Evolutionary conservation across 192 early-diverging fungal species (phyloP), one percentile per base, ranked within the genome.

Genomic region (Globomyces pollinis-pini): DNA sequence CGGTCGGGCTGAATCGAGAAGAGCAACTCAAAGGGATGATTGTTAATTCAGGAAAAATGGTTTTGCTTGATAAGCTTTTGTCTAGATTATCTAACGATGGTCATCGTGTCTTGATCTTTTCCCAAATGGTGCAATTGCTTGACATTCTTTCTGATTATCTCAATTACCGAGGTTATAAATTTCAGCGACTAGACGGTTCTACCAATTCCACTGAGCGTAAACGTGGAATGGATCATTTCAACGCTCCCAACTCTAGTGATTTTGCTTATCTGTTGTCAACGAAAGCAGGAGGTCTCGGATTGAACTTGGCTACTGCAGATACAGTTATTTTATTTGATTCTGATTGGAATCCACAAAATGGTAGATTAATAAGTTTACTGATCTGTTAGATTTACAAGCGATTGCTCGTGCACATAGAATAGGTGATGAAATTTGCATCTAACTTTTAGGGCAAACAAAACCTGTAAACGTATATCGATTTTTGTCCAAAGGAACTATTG

Each of bases 361-460:
- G 68, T 73, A 65, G 3, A 18, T 32, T 24, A n/a, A 16, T 21
- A n/a, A n/a, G n/a, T n/a, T n/a, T n/a, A n/a, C n/a, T 38, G 39
- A 20, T 38, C 21, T 30, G 3, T 8, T 50, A 72, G 93, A 99
- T 65, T 69, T 95, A 63, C 93, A 95, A 73, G 95, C 94, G 9
- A 97, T 98, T 90, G 92, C 94, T 1, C 85, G 97, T 35, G 95
- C 94, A 8, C 94, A 98, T 71, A 89, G 97, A 58, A 98, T 94
- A 58, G 93, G 65, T 65, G 30, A 1, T 32, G 12, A 30, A 26
- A 9, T 8, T 16, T 20, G n/a, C n/a, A n/a, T n/a, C n/a, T 36
- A 34, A 57, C 23, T 28, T 4, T 23, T 9, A 51, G 73, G 96
- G 0, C 97, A 99, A 66, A 99, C 89, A 66, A 96, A 94, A 58